Evolutionary conservation across 2,329 filamentous ascomycete species (phyloP), one percentile per base, ranked within the genome.

Genomic region (Talaromyces verruculosus): DNA sequence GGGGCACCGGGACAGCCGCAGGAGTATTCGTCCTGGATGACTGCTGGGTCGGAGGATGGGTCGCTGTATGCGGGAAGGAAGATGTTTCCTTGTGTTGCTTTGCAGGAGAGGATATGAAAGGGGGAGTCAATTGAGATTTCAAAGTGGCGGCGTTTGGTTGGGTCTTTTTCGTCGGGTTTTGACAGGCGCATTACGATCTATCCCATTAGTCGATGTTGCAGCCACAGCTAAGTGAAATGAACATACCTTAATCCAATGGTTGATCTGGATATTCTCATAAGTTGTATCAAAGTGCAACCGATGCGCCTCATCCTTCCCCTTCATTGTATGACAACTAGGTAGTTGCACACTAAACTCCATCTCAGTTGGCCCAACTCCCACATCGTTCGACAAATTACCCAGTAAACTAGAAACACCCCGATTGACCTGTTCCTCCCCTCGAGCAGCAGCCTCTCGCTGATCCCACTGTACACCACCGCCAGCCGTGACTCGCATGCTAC

Each of bases 81-180:
- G 30, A 91, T 96, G 77, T 97, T 97, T 60, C 91, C 90, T 75
- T 95, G 91, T 0, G 92, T 96, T n/a, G 93, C 93, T 68, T 91
- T 91, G 80, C 93, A 97, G 68, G 93, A 94, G 58, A 97, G 89
- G 55, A 97, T 92, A 68, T 94, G 94, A 75, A 97, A 94, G 0
- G 93, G 93, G 1, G 93, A 97, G 78, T 97, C 93, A 71, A 97
- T 97, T 70, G 92, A 96, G 72, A 97, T 97, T 77, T 97, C 93
- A 71, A 96, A 97, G 75, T 97, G 93, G 39, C 93, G 87, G 69
- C 93, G 87, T 74, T 93, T 93, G 0, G 83, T 83, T 0, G 92
- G 88, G 72, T 96, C 91, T 11, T 89, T 87, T 45, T 89, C 86
- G 71, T 97, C 93, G 15, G 90, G 82, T 71, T 92, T 92, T 35